Evolutionary conservation across 2,329 filamentous ascomycete species (phyloP), one percentile per base, ranked within the genome.

Genomic region (Endothia cerciana): DNA sequence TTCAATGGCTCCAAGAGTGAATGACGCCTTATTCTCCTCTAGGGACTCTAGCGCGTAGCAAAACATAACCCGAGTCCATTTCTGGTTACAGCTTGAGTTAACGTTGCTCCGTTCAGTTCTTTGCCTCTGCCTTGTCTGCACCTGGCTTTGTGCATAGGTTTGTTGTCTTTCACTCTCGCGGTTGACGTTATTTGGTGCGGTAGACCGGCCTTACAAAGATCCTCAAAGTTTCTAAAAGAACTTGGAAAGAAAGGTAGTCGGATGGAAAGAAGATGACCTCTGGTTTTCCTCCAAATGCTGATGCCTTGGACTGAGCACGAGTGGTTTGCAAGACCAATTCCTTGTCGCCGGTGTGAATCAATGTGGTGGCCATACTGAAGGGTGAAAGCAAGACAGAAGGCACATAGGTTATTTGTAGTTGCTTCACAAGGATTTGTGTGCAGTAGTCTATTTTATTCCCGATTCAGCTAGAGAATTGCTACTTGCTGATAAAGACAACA

Each of bases 371-470:
- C 22, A 11, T 8, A 28, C n/a, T 25, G 3, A 15, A 49, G 15
- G 45, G 15, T 49, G 45, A n/a, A 49, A 28, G 19, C 41, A 43
- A 17, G 15, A 43, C 17, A 43, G 41, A 19, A 2, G 3, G 15
- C 41, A 43, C 41, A 43, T 43, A 15, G 15, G 6, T 19, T 45
- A 45, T 45, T 22, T 45, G 43, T 10, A 13, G 19, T 0, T 3
- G 1, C 19, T 3, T 0, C 7, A 4, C 15, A 28, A 1, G 47
- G 4, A 51, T 2, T 1, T n/a, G n/a, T n/a, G n/a, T n/a, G n/a
- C n/a, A n/a, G n/a, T n/a, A n/a, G n/a, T n/a, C n/a, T n/a, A n/a
- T n/a, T n/a, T n/a, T n/a, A n/a, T n/a, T n/a, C n/a, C n/a, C n/a
- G n/a, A n/a, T n/a, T n/a, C n/a, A n/a, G n/a, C n/a, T n/a, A n/a